phyloP scores from a whole-genome alignment of 73 alveolate genomes.

The Paramecium biaurelia region DNA sequence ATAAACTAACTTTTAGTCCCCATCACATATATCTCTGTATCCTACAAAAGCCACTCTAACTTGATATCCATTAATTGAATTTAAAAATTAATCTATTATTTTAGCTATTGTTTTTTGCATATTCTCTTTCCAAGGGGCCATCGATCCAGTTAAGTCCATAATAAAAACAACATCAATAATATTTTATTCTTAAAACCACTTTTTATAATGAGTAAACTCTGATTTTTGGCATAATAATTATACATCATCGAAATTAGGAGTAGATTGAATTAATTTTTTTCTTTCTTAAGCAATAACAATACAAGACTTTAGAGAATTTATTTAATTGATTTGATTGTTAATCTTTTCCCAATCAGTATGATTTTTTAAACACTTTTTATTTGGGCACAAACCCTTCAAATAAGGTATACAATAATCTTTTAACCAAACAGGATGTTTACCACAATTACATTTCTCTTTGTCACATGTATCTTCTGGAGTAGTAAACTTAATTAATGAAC shows the following conservation, averaged over 20 bases:
- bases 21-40: slow-evolving; percentile 24
- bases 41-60: slow-evolving; percentile 51
- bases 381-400: neutral
- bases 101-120: neutral
- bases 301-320: neutral
- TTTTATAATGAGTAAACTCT: neutral
- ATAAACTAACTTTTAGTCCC: neutral
- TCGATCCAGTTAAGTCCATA: slow-evolving; percentile 7
- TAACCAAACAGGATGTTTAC: neutral
- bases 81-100: neutral
- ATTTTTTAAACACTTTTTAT: neutral
- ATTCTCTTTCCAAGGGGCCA: neutral
- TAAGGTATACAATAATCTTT: neutral
- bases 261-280: neutral
- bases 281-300: neutral
- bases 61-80: neutral
- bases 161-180: neutral
- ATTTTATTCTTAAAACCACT: neutral
- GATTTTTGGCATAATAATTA: neutral
- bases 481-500: neutral
- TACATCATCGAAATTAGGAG: neutral
- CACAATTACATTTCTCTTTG: neutral
- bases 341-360: slow-evolving; percentile 1
- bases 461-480: slow-evolving; percentile 1
- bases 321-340: neutral